Evolutionary conservation across 2,329 filamentous ascomycete species (phyloP), one percentile per base, ranked within the genome.

Genomic region (Onygena corvina): DNA sequence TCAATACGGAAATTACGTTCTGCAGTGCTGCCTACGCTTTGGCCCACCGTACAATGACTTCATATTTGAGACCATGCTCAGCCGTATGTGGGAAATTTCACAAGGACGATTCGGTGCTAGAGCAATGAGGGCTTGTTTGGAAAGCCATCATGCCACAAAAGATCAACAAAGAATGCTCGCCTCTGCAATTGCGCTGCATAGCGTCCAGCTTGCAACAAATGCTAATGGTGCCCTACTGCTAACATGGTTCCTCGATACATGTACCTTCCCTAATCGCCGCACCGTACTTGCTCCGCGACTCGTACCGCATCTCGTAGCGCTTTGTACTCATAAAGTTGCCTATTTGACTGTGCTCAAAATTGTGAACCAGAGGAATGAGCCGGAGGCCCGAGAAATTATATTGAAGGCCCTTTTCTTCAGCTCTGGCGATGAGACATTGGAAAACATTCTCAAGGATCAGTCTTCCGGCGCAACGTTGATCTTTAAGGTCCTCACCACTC

Each of bases 231-330:
- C 92, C 35, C 73, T 98, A 45, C 75, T 98, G 18, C 71, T 98
- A 57, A 98, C 92, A 8, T 98, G 92, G 92, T 93, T 96, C 75
- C 74, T 98, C 49, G 92, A 98, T 63, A 96, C 92, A 1, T 98
- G 92, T 75, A 95, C 85, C 11, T 94, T 96, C 72, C 88, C 90
- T 30, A 81, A 84, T 58, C 84, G 92, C 56, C 84, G 92, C 51
- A 93, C 86, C 20, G 89, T 96, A 23, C 75, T 98, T 49, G 89
- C 92, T 38, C 92, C 92, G 16, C 81, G 89, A 58, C 79, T 98
- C 20, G 87, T 95, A 12, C 89, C 92, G 34, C 88, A 94, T 63
- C 75, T 98, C 27, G 88, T 95, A 20, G 87, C 95, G 63, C 76
- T 98, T 4, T 96, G 92, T 74, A 96, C 92, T 0, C 92, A 98